Conservation (phyloP, 768 basidiomycete species). For the Termitomyces sp. region DNA sequence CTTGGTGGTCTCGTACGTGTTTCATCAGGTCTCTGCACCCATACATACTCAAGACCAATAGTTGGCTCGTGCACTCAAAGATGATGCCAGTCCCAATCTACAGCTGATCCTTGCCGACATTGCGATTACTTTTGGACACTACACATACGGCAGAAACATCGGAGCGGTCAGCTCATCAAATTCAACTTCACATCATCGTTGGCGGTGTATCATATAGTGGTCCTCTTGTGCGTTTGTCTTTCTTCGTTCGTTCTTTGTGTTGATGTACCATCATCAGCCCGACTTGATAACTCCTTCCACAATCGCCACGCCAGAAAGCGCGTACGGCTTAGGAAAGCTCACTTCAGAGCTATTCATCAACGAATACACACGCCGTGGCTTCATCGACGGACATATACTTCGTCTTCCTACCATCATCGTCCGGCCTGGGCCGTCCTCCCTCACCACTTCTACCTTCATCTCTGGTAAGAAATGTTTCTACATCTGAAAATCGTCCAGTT, state of each 20-base stretch:
- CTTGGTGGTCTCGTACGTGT: constrained; percentile 36
- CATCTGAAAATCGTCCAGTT: background rate
- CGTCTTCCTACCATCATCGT: constrained; percentile 62
- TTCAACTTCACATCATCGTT: constrained; percentile 61
- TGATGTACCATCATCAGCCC: constrained; percentile 26
- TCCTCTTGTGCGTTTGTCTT: constrained; percentile 33
- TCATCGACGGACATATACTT: constrained; percentile 59
- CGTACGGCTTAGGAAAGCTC: constrained; percentile 59
- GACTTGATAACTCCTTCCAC: constrained; percentile 46
- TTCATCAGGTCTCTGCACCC: background rate
- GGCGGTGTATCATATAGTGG: constrained; percentile 63
- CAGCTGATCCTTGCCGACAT: no score
- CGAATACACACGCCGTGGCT: constrained; percentile 58
- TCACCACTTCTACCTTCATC: constrained; percentile 56
- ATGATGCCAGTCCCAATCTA: no score
- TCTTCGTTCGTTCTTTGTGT: background rate
- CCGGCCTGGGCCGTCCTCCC: constrained; percentile 51
- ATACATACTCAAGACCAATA: background rate
- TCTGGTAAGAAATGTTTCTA: constrained; percentile 35
- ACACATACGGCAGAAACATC: constrained; percentile 28
- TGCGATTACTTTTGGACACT: no score
- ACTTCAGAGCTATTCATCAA: constrained; percentile 55
- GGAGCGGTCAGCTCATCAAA: constrained; percentile 32
- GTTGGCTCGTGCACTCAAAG: no score
- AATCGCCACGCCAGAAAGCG: constrained; percentile 52